Base-by-base conservation (phyloP, 768 basidiomycete species). In the Strobilomyces confusus region DNA sequence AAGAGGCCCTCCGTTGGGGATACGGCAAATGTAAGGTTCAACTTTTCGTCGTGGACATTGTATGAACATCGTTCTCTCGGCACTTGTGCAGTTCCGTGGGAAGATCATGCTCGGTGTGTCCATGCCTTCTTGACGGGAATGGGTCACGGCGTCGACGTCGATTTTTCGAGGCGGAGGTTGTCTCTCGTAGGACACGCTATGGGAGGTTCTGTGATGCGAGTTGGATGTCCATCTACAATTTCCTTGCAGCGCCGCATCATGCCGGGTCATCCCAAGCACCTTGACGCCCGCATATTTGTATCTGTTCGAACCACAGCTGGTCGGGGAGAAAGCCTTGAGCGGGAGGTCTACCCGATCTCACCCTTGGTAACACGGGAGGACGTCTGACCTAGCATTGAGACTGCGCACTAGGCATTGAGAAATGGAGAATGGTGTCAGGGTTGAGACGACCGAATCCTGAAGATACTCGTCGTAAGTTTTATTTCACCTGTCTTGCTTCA, bases 371-470 rank as follows among this genome's bases (percentile, higher is more conserved):
- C 15, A 9, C 51, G 47, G 15, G 23, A 29, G 30, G 56, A 58
- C 38, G 32, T 26, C 9, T 52, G 53, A 41, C 9, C 14, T 1
- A 52, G 20, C 26, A 7, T 3, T n/a, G 56, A 57, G 15, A 48
- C 26, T 1, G 59, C 48, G 0, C 25, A 38, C 13, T 26, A 52
- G 4, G 30, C 22, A 6, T 17, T 49, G 4, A 51, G 29, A 34
- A 19, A 0, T 5, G 32, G 29, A 30, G 3, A 12, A 32, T 32
- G 0, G 32, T 22, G 20, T 23, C 29, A 11, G 5, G 20, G 11
- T 4, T 55, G 52, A 52, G 53, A 60, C 17, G 50, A 49, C 4
- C 56, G 53, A 14, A 9, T 49, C 38, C 26, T 54, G 1, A 41
- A 23, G 34, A 51, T 43, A n/a, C 25, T n/a, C 29, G n/a, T 38